These are phyloP conservation scores for Suillus paluster DNA, from an alignment of 768 basidiomycete genomes.

Conservation along the genomic window DNA sequence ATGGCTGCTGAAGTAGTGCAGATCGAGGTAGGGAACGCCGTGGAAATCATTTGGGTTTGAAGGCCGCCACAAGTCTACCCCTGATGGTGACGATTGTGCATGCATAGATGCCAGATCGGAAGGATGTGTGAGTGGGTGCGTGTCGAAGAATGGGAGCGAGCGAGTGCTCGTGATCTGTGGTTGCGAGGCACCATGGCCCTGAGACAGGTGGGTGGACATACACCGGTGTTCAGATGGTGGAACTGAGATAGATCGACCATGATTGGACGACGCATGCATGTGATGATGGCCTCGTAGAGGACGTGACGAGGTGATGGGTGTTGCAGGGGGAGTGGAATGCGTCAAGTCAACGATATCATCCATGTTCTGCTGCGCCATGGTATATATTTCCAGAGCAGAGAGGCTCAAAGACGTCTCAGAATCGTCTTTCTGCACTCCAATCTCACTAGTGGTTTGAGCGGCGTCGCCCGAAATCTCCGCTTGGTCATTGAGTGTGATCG, in stretches of 20 bases:
- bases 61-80: conserved; percentile 35
- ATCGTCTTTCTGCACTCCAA: conserved; percentile 39
- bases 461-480: conserved; percentile 26
- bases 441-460: conserved; percentile 34
- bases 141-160: conserved; percentile 35
- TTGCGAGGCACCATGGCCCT: conserved; percentile 38
- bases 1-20: conserved; percentile 64
- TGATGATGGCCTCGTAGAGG: conserved; percentile 37
- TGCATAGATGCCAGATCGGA: conserved; percentile 27
- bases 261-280: conserved; percentile 36
- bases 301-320: conserved; percentile 55
- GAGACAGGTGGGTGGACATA: conserved; percentile 38
- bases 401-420: conserved; percentile 35
- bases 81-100: conserved; percentile 18
- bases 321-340: conserved; percentile 62
- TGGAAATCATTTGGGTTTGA: conserved; percentile 39
- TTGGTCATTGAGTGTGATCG: conserved; percentile 71
- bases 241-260: conserved; percentile 58
- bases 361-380: conserved; percentile 44
- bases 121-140: conserved; percentile 26
- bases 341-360: conserved; percentile 73
- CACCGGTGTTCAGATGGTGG: conserved; percentile 61
- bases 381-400: conserved; percentile 44
- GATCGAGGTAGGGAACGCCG: conserved; percentile 70
- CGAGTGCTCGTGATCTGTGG: conserved; percentile 43